These are phyloP conservation scores for Ramaria sp. DNA, from an alignment of 768 basidiomycete species.

Conservation along the genomic window DNA sequence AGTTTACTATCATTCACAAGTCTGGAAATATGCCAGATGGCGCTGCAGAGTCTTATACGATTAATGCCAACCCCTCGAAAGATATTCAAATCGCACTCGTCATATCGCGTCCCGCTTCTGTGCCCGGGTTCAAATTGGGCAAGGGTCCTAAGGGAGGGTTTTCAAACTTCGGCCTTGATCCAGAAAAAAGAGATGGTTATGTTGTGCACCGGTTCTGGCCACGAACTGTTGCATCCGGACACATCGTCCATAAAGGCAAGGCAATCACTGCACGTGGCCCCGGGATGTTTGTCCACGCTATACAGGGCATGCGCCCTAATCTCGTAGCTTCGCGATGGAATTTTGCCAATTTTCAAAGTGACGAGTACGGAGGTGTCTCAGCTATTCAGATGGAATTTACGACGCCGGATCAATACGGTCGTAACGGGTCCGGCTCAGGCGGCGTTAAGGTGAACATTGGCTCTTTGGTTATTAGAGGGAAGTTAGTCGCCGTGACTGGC, in stretches of 20 bases:
- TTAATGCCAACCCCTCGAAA: conserved; percentile 67
- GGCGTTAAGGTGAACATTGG: conserved; percentile 82
- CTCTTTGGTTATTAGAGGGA: conserved; percentile 68
- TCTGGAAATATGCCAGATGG: conserved; percentile 40
- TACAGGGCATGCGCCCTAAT: conserved; percentile 97
- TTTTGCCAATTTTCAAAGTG: conserved; percentile 84
- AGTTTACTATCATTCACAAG: conserved; percentile 68
- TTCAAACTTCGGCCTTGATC: conserved; percentile 74
- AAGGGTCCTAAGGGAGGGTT: conserved; percentile 79
- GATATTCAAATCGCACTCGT: conserved; percentile 76
- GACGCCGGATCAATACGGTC: conserved; percentile 70
- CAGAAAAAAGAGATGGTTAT: conserved; percentile 60
- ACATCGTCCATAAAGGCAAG: conserved; percentile 54
- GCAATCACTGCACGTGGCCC: conserved; percentile 46
- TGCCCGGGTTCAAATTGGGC: conserved; percentile 87
- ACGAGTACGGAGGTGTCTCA: conserved; percentile 59
- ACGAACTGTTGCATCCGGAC: conserved; percentile 47
- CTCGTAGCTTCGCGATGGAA: conserved; percentile 91
- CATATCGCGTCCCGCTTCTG: conserved; percentile 52
- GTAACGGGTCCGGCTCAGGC: conserved; percentile 69
- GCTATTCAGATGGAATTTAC: conserved; percentile 96
- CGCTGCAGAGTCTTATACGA: conserved; percentile 61
- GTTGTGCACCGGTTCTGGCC: conserved; percentile 93
- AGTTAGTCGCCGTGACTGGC: conserved; percentile 65
- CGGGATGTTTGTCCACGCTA: conserved; percentile 90